Conservation (phyloP, 2,329 filamentous ascomycete genomes). For the Fusarium tanahbumbuense region DNA sequence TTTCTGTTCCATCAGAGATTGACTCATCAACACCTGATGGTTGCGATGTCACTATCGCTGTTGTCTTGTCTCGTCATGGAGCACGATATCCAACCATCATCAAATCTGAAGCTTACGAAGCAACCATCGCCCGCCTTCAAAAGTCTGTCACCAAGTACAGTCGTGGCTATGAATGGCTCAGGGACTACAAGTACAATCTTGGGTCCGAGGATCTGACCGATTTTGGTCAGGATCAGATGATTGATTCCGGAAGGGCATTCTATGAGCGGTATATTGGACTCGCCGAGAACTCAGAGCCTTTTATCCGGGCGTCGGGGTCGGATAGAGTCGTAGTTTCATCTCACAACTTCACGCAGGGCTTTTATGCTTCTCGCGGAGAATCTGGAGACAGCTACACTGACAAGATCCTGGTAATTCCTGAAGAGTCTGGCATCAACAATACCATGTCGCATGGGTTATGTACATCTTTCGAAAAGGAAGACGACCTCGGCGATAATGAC, state of each 20-base stretch:
- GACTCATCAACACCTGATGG: conserved; percentile 68
- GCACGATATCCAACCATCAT: conserved; percentile 80
- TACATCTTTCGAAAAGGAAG: conserved; percentile 73
- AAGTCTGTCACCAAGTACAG: conserved; percentile 66
- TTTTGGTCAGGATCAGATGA: conserved; percentile 75
- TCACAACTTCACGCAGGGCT: conserved; percentile 79
- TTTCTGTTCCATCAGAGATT: conserved; percentile 76
- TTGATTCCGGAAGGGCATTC: conserved; percentile 81
- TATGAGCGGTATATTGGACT: conserved; percentile 78
- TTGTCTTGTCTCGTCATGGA: conserved; percentile 86
- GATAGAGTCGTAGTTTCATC: conserved; percentile 80
- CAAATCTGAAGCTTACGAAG: conserved; percentile 73
- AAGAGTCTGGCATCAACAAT: conserved; percentile 77
- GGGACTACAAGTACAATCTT: conserved; percentile 76
- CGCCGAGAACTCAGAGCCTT: conserved; percentile 68
- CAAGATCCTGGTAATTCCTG: conserved; percentile 75
- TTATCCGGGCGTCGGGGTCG: conserved; percentile 77
- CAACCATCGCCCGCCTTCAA: conserved; percentile 75
- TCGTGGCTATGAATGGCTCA: conserved; percentile 75
- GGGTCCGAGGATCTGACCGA: conserved; percentile 75
- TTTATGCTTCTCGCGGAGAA: conserved; percentile 62
- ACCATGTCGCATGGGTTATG: conserved; percentile 82
- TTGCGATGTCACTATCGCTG: conserved; percentile 84
- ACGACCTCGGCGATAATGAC: conserved; percentile 59
- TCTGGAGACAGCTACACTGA: conserved; percentile 60